A percentile compares a stretch with the other conserved stretches of the same genome.
Evolutionary conservation across 352 stramenopile genomes (phyloP).

Genomic region (Pythium apleroticum): DNA sequence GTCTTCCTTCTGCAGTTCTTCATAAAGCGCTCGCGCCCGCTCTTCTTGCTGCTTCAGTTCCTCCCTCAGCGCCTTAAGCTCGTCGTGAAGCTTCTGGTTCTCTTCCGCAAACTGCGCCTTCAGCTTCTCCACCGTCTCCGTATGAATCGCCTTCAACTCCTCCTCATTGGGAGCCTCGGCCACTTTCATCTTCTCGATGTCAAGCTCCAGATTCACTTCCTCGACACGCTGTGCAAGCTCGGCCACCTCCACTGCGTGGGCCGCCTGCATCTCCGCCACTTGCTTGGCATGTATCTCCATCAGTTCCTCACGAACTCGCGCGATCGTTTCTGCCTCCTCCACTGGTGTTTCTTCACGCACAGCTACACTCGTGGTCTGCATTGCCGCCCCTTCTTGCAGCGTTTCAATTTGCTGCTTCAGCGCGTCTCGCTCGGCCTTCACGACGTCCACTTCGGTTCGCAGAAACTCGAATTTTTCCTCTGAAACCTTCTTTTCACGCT

Average conservation of each 20-base stretch:
- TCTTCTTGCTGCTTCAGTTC: not conserved
- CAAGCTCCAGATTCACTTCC: not conserved
- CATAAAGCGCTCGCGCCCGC: not conserved
- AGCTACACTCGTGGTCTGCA: not conserved
- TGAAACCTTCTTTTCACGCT: slow-evolving; percentile 36
- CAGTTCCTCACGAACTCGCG: not conserved
- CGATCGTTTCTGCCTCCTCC: not conserved
- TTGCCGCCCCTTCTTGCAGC: not conserved
- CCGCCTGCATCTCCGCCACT: too few relatives aligned
- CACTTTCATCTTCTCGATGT: not conserved
- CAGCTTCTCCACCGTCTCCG: not conserved
- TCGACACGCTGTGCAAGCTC: not conserved
- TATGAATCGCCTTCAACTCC: not conserved
- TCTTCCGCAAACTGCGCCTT: not conserved
- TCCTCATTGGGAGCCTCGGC: not conserved
- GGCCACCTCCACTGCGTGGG: too few relatives aligned
- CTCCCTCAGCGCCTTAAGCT: too few relatives aligned
- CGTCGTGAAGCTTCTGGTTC: not conserved
- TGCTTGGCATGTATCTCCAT: not conserved
- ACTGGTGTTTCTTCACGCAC: not conserved
- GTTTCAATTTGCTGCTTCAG: not conserved
- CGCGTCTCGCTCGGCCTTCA: slow-evolving; percentile 30
- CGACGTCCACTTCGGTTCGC: slow-evolving; percentile 30
- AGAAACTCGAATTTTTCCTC: slow-evolving; percentile 41
- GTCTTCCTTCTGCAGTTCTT: slow-evolving; percentile 9